Conservation (phyloP, 2,329 filamentous ascomycete species). For the Colletotrichum endophyticum region DNA sequence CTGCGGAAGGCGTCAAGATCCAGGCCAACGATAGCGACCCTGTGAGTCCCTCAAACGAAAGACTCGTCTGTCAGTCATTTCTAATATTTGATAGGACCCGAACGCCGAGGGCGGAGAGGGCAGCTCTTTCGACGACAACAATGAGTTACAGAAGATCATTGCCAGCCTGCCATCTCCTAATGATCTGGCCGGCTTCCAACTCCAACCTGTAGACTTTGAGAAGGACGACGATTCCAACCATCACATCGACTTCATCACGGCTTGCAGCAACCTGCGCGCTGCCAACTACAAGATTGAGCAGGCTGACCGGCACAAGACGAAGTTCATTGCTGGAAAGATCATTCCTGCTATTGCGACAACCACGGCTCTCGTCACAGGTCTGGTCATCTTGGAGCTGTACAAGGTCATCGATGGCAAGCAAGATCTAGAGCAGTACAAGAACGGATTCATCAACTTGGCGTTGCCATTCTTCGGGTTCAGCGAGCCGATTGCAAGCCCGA, state of each 20-base stretch:
- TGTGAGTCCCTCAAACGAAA: slow-evolving; percentile 46
- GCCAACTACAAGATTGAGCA: slow-evolving; percentile 97
- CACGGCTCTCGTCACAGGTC: slow-evolving; percentile 90
- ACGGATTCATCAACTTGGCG: slow-evolving; percentile 95
- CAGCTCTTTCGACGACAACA: slow-evolving; percentile 69
- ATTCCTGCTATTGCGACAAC: slow-evolving; percentile 98
- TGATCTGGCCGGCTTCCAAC: slow-evolving; percentile 83
- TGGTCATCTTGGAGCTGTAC: slow-evolving; percentile 92
- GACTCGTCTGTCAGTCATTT: neutral
- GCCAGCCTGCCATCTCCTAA: slow-evolving; percentile 78
- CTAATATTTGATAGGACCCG: slow-evolving; percentile 66
- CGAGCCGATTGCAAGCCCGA: slow-evolving; percentile 92
- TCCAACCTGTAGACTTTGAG: slow-evolving; percentile 94
- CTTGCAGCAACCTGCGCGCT: slow-evolving; percentile 92
- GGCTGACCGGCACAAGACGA: slow-evolving; percentile 96
- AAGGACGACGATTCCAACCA: slow-evolving; percentile 98
- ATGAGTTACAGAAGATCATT: slow-evolving; percentile 77
- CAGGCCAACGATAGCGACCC: slow-evolving; percentile 95
- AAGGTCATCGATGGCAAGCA: slow-evolving; percentile 96
- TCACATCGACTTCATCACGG: slow-evolving; percentile 99
- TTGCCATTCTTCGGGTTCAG: slow-evolving; percentile 98
- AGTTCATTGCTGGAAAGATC: slow-evolving; percentile 99
- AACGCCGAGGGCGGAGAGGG: slow-evolving; percentile 63
- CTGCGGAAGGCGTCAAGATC: slow-evolving; percentile 91
- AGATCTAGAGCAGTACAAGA: slow-evolving; percentile 99